Conservation (phyloP, 345 rosid genomes). For the Adansonia digitata region DNA sequence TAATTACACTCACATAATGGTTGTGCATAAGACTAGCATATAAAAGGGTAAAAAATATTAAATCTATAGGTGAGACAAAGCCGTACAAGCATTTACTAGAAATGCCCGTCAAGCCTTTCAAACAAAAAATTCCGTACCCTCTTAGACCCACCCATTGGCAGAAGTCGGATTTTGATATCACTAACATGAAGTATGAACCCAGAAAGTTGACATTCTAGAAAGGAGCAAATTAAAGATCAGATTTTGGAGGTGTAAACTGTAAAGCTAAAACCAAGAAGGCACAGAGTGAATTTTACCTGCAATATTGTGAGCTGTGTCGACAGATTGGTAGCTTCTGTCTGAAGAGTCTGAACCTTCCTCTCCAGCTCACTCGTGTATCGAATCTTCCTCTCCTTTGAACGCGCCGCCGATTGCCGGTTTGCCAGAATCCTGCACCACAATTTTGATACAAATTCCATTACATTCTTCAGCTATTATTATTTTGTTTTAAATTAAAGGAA, state of each 20-base stretch:
- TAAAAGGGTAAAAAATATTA: too few relatives aligned
- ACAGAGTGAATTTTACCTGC: conserved; percentile 45
- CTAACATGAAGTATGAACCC: too few relatives aligned
- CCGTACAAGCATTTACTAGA: too few relatives aligned
- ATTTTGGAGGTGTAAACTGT: not conserved
- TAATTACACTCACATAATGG: too few relatives aligned
- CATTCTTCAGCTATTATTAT: not conserved
- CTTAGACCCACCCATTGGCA: too few relatives aligned
- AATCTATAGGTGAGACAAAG: too few relatives aligned
- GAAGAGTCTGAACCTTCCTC: too few relatives aligned
- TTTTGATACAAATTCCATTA: not conserved
- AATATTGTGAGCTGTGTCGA: conserved; percentile 92
- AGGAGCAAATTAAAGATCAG: not conserved
- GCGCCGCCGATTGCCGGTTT: conserved; percentile 87
- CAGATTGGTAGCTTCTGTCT: conserved; percentile 81
- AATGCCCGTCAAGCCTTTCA: too few relatives aligned
- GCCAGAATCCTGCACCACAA: conserved; percentile 73
- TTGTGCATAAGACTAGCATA: too few relatives aligned
- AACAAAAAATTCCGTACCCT: too few relatives aligned
- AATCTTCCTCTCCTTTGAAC: conserved; percentile 90
- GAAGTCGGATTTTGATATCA: too few relatives aligned
- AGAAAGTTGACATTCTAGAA: not conserved
- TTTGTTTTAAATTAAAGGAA: not conserved
- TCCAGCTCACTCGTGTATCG: too few relatives aligned
- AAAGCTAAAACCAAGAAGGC: not conserved